Base-by-base conservation (phyloP, 2,329 filamentous ascomycete genomes). In the Epichloe scottii region DNA sequence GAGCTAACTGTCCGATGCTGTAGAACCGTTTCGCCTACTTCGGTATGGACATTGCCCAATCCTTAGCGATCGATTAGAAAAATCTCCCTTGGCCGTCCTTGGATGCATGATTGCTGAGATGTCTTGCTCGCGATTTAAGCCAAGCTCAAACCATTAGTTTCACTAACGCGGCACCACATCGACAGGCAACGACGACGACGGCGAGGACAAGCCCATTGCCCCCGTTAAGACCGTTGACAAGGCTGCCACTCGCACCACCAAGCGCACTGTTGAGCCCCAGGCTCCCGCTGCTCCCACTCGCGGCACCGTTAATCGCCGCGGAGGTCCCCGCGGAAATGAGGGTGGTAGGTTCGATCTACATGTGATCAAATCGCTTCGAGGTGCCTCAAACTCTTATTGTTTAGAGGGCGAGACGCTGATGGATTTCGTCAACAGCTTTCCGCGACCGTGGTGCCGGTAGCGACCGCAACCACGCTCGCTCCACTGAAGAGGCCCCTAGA, bases 1-100 rank as follows among this genome's bases (percentile, higher is more conserved):
- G 10, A 37, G 46, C 51, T 52, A 41, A 52, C 41, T 10, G 2
- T 10, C 15, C 10, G 14, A 30, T 14, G 5, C 39, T 40, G 26
- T 61, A 97, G 93, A 98, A 98, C 81, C 84, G 87, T 68, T 97
- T 87, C 81, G 91, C 93, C 81, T 85, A 95, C 77, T 89, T 98
- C 81, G 91, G 93, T 97, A 95, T 66, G 72, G 67, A 60, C 56
- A 17, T 56, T 56, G 48, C 57, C 55, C 59, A 53, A 58, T 57
- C 54, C 53, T 54, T 53, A 54, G 56, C 53, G 45, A 38, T 57
- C 55, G 54, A 51, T 50, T 56, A 55, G 55, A 50, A 46, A 46
- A 19, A 23, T 30, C 41, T 23, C 26, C 38, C 34, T 43, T 52
- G 48, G 49, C 40, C 23, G 33, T 38, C 6, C 33, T 30, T 15